Conservation (phyloP, 73 alveolate genomes). For the Uronychia setigera region DNA sequence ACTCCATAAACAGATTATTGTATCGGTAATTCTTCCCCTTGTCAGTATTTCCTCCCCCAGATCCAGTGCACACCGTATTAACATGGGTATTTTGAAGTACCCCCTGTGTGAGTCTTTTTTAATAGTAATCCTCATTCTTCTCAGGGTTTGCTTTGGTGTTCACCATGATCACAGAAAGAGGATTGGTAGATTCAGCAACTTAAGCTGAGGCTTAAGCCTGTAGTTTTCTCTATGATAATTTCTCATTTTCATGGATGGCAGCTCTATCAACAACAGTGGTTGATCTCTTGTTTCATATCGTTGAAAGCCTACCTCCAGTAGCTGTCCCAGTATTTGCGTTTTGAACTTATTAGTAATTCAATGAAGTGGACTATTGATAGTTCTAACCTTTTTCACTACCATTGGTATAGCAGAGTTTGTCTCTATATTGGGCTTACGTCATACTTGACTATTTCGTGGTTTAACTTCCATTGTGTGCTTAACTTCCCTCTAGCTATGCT, state of each 20-base stretch:
- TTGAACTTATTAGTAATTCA: too few relatives aligned
- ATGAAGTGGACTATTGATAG: too few relatives aligned
- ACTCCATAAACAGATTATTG: neutral
- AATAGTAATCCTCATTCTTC: neutral
- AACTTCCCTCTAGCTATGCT: neutral
- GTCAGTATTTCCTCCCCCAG: neutral
- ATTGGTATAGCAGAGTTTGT: too few relatives aligned
- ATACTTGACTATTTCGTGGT: neutral
- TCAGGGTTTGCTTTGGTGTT: neutral
- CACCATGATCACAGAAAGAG: neutral
- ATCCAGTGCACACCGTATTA: neutral
- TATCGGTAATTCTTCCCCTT: neutral
- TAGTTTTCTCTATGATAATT: neutral
- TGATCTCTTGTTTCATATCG: neutral
- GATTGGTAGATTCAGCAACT: neutral
- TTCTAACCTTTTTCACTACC: too few relatives aligned
- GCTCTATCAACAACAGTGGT: neutral
- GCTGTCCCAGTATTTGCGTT: neutral
- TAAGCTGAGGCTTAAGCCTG: too few relatives aligned
- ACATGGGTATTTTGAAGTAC: too few relatives aligned
- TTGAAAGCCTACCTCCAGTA: neutral
- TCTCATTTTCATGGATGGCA: neutral
- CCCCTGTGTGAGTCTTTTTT: neutral
- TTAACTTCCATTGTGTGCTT: neutral
- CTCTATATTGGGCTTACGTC: too few relatives aligned